Percentiles rank a stretch among this genome's conserved stretches.
phyloP scores from a whole-genome alignment of 2,329 filamentous ascomycete genomes.

The Diplodia scrobiculata region DNA sequence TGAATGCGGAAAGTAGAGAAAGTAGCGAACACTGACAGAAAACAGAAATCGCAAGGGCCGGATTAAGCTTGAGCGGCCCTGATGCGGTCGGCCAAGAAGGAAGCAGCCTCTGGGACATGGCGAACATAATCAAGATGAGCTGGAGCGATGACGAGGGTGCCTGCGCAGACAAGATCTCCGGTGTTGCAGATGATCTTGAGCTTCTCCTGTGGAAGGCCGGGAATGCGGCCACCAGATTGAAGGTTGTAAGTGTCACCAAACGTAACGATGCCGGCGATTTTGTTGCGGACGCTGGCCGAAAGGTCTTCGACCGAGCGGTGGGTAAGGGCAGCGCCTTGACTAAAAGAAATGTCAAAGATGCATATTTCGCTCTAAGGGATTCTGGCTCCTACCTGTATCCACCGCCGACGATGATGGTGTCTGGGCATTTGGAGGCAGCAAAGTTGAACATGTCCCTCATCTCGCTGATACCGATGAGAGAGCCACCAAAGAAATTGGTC shows the following conservation, averaged over 20 bases:
- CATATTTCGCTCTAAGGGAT: background rate
- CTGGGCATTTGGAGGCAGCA: slow-evolving; percentile 45
- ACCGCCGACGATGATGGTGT: slow-evolving; percentile 44
- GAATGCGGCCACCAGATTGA: slow-evolving; percentile 44
- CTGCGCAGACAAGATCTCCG: slow-evolving; percentile 43
- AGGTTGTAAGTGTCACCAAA: slow-evolving; percentile 48
- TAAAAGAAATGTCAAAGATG: slow-evolving; percentile 30
- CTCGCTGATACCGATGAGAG: slow-evolving; percentile 39
- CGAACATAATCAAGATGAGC: slow-evolving; percentile 41
- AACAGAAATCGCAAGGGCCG: background rate
- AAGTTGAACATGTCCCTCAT: slow-evolving; percentile 43
- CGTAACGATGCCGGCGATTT: slow-evolving; percentile 45
- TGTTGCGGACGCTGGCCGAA: slow-evolving; percentile 35
- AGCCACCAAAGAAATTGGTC: slow-evolving; percentile 44
- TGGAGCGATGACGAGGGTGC: slow-evolving; percentile 40
- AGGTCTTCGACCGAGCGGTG: slow-evolving; percentile 41
- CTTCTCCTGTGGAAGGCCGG: slow-evolving; percentile 39
- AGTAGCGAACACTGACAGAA: too few relatives aligned
- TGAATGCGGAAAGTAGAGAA: background rate
- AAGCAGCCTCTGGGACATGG: background rate
- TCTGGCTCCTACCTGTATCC: slow-evolving; percentile 46
- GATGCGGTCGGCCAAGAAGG: background rate
- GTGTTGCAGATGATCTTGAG: slow-evolving; percentile 43
- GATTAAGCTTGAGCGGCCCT: background rate
- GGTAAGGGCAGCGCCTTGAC: slow-evolving; percentile 47